These are phyloP conservation scores for Melaleuca quinquenervia DNA, from an alignment of 345 rosid genomes.

Conservation along the genomic window DNA sequence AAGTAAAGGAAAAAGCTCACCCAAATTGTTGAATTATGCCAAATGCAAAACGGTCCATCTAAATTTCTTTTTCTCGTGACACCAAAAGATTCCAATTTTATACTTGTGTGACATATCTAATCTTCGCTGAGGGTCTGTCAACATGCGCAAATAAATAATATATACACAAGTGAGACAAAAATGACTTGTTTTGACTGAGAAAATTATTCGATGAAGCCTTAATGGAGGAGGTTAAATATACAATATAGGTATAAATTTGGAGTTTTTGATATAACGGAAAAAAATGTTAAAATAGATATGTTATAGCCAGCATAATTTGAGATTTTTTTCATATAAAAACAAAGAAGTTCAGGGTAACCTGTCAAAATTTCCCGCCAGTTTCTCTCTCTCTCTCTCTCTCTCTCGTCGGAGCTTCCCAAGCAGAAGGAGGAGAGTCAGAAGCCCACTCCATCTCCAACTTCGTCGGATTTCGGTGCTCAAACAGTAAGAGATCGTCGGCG, in stretches of 20 bases:
- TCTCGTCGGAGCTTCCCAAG: background rate
- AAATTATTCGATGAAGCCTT: fast-evolving
- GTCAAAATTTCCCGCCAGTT: too few species aligned
- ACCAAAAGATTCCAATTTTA: fast-evolving
- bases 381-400: background rate
- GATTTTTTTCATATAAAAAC: fast-evolving
- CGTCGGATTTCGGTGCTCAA: background rate
- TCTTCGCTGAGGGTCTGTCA: background rate
- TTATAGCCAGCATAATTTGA: fast-evolving
- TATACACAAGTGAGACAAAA: background rate
- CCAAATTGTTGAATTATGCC: too few species aligned
- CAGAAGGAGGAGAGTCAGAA: too few species aligned
- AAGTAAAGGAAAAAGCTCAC: too few species aligned
- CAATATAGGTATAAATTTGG: background rate
- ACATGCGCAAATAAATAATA: too few species aligned
- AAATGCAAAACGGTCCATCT: too few species aligned
- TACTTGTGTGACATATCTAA: background rate
- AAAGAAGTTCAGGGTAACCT: background rate
- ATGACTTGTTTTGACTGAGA: background rate
- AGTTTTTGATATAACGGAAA: fast-evolving
- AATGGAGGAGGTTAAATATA: fast-evolving
- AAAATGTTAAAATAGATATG: fast-evolving
- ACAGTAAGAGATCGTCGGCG: background rate
- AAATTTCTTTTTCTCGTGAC: background rate
- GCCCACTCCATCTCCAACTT: background rate